A percentile compares a stretch with the other conserved stretches of the same genome.
phyloP scores from a whole-genome alignment of 2,329 filamentous ascomycete genomes.

The Didymella sp. region DNA sequence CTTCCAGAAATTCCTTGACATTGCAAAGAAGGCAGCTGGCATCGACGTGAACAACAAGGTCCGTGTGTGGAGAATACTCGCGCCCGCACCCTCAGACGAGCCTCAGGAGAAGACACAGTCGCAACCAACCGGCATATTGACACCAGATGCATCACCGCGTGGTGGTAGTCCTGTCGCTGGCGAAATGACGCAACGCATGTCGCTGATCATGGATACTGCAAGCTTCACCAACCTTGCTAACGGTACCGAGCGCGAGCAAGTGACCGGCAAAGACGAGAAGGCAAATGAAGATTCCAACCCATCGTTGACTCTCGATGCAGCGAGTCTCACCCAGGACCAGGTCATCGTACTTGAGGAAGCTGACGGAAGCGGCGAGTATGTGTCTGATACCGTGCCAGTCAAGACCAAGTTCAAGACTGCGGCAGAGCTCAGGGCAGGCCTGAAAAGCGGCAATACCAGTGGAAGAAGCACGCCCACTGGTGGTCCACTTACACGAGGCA shows the following conservation, averaged over 20 bases:
- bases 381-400: slow-evolving; percentile 57
- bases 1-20: slow-evolving; percentile 77
- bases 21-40: slow-evolving; percentile 71
- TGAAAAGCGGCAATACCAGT: slow-evolving; percentile 53
- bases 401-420: slow-evolving; percentile 53
- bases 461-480: slow-evolving; percentile 74
- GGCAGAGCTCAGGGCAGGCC: slow-evolving; percentile 26
- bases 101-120: slow-evolving; percentile 31
- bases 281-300: slow-evolving; percentile 80
- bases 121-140: slow-evolving; percentile 50
- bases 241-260: slow-evolving; percentile 69
- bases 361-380: slow-evolving; percentile 59
- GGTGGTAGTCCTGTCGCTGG: slow-evolving; percentile 50
- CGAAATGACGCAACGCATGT: slow-evolving; percentile 47
- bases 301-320: slow-evolving; percentile 67
- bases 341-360: slow-evolving; percentile 86
- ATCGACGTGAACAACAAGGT: slow-evolving; percentile 77
- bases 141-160: slow-evolving; percentile 55
- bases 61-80: slow-evolving; percentile 73
- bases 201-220: slow-evolving; percentile 67
- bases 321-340: slow-evolving; percentile 74
- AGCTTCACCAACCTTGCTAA: slow-evolving; percentile 68
- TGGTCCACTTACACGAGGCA: slow-evolving; percentile 72
- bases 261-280: slow-evolving; percentile 72
- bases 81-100: slow-evolving; percentile 50